A percentile compares a stretch with the other conserved stretches of the same genome.
phyloP scores from a whole-genome alignment of 176 grass and related monocot genomes.

The Rhynchospora tenuis region DNA sequence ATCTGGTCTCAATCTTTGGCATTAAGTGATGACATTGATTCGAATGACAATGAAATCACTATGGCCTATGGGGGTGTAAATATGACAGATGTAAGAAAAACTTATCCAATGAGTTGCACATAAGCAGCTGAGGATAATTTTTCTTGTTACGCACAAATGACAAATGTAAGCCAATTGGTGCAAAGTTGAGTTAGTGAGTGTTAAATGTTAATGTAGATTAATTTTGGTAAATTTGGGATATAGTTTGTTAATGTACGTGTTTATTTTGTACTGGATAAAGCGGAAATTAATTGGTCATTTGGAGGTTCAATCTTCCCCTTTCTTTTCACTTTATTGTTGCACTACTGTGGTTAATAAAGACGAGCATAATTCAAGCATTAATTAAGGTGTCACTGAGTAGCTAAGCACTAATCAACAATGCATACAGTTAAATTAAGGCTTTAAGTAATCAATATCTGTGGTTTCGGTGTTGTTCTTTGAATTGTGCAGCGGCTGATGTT shows the following conservation, averaged over 20 bases:
- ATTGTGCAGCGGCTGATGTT: conserved; percentile 65
- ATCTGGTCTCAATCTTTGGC: too few relatives aligned
- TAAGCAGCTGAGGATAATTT: background rate
- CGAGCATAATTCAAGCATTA: background rate
- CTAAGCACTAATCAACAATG: background rate
- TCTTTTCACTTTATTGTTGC: background rate
- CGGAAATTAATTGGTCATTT: background rate
- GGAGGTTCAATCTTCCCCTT: background rate
- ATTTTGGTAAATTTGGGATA: background rate
- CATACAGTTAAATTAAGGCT: background rate
- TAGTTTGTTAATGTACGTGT: background rate
- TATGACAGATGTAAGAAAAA: too few relatives aligned
- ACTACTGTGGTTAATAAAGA: background rate
- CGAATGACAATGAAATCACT: too few relatives aligned
- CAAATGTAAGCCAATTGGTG: background rate
- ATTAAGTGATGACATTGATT: too few relatives aligned
- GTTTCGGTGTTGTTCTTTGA: background rate
- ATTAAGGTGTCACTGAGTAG: background rate
- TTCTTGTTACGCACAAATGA: background rate
- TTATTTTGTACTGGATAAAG: background rate
- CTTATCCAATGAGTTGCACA: background rate
- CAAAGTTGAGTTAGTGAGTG: background rate
- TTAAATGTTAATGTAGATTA: background rate
- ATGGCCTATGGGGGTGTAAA: too few relatives aligned
- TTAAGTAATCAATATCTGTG: background rate